Conservation (phyloP, 139 green algal species). For the Prasinococcaceae sp. region DNA sequence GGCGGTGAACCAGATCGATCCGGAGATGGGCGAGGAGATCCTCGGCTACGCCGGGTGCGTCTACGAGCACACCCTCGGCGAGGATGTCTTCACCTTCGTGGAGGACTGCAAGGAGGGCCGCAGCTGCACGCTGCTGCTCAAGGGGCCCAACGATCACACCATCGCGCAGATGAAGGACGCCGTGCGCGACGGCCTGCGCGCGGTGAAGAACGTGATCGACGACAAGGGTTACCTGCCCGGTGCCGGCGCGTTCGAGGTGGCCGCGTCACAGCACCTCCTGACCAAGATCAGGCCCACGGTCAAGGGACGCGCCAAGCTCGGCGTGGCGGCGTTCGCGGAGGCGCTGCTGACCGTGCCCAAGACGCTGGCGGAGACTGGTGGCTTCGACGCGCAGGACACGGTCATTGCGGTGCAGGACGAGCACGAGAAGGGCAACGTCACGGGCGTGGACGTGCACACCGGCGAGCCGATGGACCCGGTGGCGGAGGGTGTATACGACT, state of each 20-base stretch:
- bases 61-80: conserved; percentile 95
- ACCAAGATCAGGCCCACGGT: conserved; percentile 35
- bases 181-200: conserved; percentile 83
- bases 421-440: conserved; percentile 53
- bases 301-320: conserved; percentile 68
- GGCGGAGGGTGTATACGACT: conserved; percentile 82
- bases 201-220: conserved; percentile 91
- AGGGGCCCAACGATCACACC: conserved; percentile 89
- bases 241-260: conserved; percentile 84
- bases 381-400: conserved; percentile 70
- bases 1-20: conserved; percentile 61
- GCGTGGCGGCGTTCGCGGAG: conserved; percentile 90
- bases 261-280: conserved; percentile 51
- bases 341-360: conserved; percentile 88
- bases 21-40: conserved; percentile 57
- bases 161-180: conserved; percentile 98
- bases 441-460: conserved; percentile 78
- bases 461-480: conserved; percentile 77
- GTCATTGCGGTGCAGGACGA: conserved; percentile 78
- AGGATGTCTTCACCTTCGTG: conserved; percentile 99
- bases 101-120: conserved; percentile 77
- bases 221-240: conserved; percentile 48
- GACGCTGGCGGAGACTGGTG: conserved; percentile 85
- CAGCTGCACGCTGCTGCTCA: conserved; percentile 95
- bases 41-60: conserved; percentile 68